Evolutionary conservation across 2,329 filamentous ascomycete species (phyloP).

Genomic region (Neodidymelliopsis sp.): DNA sequence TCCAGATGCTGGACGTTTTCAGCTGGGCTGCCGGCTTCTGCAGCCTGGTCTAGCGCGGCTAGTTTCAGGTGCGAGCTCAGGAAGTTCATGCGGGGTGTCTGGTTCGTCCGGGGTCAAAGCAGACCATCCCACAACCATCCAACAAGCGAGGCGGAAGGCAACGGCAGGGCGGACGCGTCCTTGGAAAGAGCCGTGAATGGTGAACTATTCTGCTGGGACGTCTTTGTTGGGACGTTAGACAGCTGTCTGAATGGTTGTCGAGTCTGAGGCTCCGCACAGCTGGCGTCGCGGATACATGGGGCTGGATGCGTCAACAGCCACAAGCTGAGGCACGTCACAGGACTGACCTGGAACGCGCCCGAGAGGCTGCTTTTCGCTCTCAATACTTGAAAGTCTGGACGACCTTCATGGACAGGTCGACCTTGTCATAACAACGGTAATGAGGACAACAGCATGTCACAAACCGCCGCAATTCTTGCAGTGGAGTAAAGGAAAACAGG

Average conservation of each 20-base stretch:
- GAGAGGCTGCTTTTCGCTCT: neutral
- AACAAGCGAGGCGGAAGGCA: conserved; percentile 6
- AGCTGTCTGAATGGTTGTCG: conserved; percentile 5
- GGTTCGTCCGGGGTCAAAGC: conserved; percentile 14
- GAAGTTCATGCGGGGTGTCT: conserved; percentile 5
- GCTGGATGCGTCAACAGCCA: conserved; percentile 10
- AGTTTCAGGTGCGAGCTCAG: conserved; percentile 4
- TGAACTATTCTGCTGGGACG: conserved; percentile 4
- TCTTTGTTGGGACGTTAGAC: conserved; percentile 13
- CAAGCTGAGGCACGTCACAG: conserved; percentile 1
- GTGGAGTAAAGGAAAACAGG: neutral
- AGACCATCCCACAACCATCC: neutral
- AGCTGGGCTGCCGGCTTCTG: conserved; percentile 15
- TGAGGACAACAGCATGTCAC: neutral
- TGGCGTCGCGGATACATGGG: conserved; percentile 14
- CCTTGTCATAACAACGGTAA: conserved; percentile 8
- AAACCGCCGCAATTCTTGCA: neutral
- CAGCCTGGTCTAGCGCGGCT: conserved; percentile 8
- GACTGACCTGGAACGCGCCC: neutral
- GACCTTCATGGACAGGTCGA: conserved; percentile 3
- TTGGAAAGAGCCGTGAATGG: conserved; percentile 8
- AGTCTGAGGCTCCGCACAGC: conserved; percentile 14
- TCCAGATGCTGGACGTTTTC: conserved; percentile 8
- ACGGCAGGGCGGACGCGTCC: neutral
- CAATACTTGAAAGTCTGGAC: too few species aligned